Evolutionary conservation across 495 filamentous ascomycete species (phyloP), one percentile per base, ranked within the genome.

Genomic region (Aspergillus egyptiacus): DNA sequence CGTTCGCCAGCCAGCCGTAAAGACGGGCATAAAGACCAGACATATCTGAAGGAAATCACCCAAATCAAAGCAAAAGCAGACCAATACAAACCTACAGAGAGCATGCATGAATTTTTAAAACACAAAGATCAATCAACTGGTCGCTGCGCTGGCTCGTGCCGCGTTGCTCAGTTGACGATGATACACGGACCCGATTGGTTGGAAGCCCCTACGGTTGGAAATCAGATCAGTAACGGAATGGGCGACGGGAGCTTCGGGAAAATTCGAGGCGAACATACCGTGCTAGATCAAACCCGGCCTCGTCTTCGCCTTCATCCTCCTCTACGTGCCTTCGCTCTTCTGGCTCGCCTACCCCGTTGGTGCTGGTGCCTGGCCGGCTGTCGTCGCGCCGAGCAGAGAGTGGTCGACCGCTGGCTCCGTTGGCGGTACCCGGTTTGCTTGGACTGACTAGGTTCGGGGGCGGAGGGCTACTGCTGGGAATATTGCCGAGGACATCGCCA

Each of bases 111-210:
- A 30, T 32, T n/a, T 25, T n/a, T 3, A 14, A 15, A 15, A 32
- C 7, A 43, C 27, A 3, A 31, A 11, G 6, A 31, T 5, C 10
- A 14, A 18, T 42, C 24, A 64, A 10, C 54, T 60, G 4, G 62
- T 65, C 8, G 58, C 57, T 0, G 60, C 57, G 36, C 53, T 64
- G 3, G 67, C 63, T 13, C 66, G 61, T n/a, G 70, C 70, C 24
- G 69, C 62, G 44, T 72, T 74, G 58, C 63, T 75, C 30, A 72
- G 48, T 48, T 75, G 73, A 32, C 71, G 71, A 62, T 87, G 84
- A 58, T 78, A 87, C 1, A n/a, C n/a, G n/a, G 78, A 77, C 14
- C 82, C 80, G 47, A 87, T 87, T 41, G 77, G 78, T 65, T 84
- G 81, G 65, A 87, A 87, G 2, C 84, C 84, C 60, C 83, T 86